These are phyloP conservation scores for Xylariaceae sp. DNA, from an alignment of 2,329 filamentous ascomycete species.

Conservation along the genomic window DNA sequence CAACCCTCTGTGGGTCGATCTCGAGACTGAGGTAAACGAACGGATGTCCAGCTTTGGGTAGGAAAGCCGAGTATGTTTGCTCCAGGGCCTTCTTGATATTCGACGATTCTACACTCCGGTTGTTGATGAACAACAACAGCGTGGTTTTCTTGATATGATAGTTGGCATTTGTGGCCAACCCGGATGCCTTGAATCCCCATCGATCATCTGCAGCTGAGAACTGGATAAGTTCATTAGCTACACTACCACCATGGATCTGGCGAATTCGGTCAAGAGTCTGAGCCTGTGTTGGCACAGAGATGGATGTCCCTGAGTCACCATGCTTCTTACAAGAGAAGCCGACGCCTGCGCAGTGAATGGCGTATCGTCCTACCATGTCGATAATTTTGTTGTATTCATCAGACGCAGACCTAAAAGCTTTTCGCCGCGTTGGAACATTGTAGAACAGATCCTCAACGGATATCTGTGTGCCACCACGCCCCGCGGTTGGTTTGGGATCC, in stretches of 20 bases:
- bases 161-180: conserved; percentile 86
- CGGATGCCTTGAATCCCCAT: conserved; percentile 78
- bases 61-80: conserved; percentile 78
- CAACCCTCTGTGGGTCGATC: conserved; percentile 85
- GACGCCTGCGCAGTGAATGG: conserved; percentile 85
- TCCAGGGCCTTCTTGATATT: conserved; percentile 86
- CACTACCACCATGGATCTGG: conserved; percentile 75
- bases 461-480: conserved; percentile 86
- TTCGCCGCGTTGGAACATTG: conserved; percentile 82
- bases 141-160: conserved; percentile 88
- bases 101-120: conserved; percentile 85
- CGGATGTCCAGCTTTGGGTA: conserved; percentile 90
- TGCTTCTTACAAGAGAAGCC: conserved; percentile 96
- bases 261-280: conserved; percentile 77
- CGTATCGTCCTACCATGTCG: conserved; percentile 88
- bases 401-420: conserved; percentile 82
- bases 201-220: conserved; percentile 67
- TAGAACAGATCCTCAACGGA: conserved; percentile 97
- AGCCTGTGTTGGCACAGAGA: conserved; percentile 71
- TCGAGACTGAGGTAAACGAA: conserved; percentile 90
- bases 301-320: conserved; percentile 75
- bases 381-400: conserved; percentile 98
- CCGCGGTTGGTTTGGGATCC: conserved; percentile 83
- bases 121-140: conserved; percentile 91
- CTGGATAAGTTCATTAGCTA: conserved; percentile 83